Base-by-base conservation (phyloP, 208 protist genomes). In the Wallacemonas collosoma region DNA sequence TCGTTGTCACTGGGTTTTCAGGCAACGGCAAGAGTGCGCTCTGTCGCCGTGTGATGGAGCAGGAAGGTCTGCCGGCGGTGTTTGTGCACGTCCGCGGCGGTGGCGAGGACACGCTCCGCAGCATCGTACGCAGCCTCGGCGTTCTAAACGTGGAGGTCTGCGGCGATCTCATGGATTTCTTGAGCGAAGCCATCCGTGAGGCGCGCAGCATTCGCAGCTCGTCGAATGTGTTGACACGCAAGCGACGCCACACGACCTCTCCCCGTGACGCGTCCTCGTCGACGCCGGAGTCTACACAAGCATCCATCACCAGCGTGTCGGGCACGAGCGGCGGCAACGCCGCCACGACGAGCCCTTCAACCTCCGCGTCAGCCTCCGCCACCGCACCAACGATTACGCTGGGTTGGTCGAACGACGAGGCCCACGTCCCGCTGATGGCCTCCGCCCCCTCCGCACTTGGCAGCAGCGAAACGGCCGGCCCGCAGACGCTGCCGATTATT, bases 71-170 rank as follows among this genome's bases (percentile, higher is more conserved):
- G 48, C 76, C 86, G 0, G 81, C 84, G 2, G 81, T 92, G n/a
- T 89, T 86, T 63, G 87, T 93, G 15, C 81, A 93, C 63, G 79
- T 92, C 45, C 80, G 84, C 39, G 60, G 60, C 1, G 79, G 77
- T 36, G 75, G 78, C 62, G 87, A 91, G 72, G 90, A 93, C 58
- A 84, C 90, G 5, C 77, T 93, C 48, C 85, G 85, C 43, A 83
- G 77, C 17, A 77, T 88, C 14, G 82, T 82, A 3, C 83, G 86
- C 69, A 82, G 87, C 6, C 63, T 96, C 11, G 87, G 88, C 8
- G 89, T 96, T 2, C 79, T 81, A 41, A 94, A 93, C 73, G 71
- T 93, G n/a, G 88, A 93, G 38, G 86, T 91, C 2, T 96, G 92
- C 56, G 89, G 92, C 8, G 89, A 96, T 69, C 55, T 96, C 57